These are phyloP conservation scores for Tylopilus cervinicoccineus DNA, from an alignment of 768 basidiomycete genomes.

Conservation along the genomic window DNA sequence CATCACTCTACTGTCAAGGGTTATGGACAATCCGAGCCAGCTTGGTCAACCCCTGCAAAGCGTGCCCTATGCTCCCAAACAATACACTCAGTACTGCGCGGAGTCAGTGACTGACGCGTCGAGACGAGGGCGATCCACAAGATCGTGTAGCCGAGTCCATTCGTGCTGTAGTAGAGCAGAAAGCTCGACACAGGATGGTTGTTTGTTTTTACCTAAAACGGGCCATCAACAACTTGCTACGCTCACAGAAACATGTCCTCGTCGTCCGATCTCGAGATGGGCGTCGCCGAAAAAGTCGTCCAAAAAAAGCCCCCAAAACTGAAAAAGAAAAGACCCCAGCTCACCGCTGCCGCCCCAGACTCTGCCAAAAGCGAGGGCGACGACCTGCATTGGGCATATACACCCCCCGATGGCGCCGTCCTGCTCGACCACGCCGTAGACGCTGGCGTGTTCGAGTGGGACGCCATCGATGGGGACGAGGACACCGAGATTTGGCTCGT, in stretches of 20 bases:
- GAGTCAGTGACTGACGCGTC: too few relatives aligned
- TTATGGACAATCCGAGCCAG: too few relatives aligned
- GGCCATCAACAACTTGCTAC: too few relatives aligned
- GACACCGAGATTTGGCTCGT: constrained; percentile 71
- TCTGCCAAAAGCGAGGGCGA: constrained; percentile 49
- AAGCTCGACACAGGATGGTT: too few relatives aligned
- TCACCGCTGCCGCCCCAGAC: constrained; percentile 1
- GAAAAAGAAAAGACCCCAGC: constrained; percentile 11
- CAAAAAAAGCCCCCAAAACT: constrained; percentile 8
- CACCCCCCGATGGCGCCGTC: constrained; percentile 51
- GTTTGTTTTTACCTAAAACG: too few relatives aligned
- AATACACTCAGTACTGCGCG: background rate
- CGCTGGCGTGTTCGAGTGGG: constrained; percentile 62
- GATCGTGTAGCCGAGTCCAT: too few relatives aligned
- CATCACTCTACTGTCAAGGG: background rate
- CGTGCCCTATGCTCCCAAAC: too few relatives aligned
- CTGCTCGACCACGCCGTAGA: constrained; percentile 46
- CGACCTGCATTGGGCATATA: constrained; percentile 55
- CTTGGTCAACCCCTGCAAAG: too few relatives aligned
- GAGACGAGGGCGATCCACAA: too few relatives aligned
- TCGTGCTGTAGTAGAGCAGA: too few relatives aligned
- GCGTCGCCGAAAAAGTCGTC: constrained; percentile 5
- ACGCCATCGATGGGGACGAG: constrained; percentile 47
- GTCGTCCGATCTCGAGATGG: constrained; percentile 18
- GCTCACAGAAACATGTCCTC: constrained; percentile 17